Evolutionary conservation across 768 basidiomycete genomes (phyloP).

Genomic region (Austroboletus festivus): DNA sequence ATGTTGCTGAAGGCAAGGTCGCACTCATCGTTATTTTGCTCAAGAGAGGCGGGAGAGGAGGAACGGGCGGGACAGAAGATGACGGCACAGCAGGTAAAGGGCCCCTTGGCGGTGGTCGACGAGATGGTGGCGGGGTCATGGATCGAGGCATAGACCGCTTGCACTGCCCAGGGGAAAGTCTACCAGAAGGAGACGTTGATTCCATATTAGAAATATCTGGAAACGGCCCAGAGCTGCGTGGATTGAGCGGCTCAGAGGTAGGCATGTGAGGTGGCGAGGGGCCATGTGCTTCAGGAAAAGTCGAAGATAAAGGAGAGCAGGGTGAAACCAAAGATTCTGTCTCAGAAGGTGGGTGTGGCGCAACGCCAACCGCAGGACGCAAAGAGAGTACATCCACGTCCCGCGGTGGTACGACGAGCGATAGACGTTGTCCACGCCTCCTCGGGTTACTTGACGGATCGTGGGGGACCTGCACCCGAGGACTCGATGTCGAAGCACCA

Average conservation of each 20-base stretch:
- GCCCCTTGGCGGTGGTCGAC: constrained; percentile 27
- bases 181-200: constrained; percentile 16
- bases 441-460: neutral
- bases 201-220: constrained; percentile 12
- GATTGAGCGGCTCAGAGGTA: constrained; percentile 6
- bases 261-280: neutral
- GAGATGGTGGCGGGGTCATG: constrained; percentile 23
- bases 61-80: constrained; percentile 20
- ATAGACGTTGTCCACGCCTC: constrained; percentile 11
- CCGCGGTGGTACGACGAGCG: constrained; percentile 15
- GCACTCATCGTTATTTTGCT: constrained; percentile 13
- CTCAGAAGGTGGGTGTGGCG: constrained; percentile 23
- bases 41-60: constrained; percentile 25
- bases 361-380: constrained; percentile 21
- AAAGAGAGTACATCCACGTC: neutral
- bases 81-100: constrained; percentile 30
- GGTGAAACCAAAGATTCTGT: constrained; percentile 8
- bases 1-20: constrained; percentile 2
- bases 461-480: neutral
- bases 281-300: constrained; percentile 3
- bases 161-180: constrained; percentile 17
- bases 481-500: constrained; percentile 17
- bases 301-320: constrained; percentile 14
- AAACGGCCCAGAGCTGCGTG: neutral
- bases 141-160: constrained; percentile 25